phyloP scores from a whole-genome alignment of 768 basidiomycete genomes.

The Peribolospora kevripleyi region DNA sequence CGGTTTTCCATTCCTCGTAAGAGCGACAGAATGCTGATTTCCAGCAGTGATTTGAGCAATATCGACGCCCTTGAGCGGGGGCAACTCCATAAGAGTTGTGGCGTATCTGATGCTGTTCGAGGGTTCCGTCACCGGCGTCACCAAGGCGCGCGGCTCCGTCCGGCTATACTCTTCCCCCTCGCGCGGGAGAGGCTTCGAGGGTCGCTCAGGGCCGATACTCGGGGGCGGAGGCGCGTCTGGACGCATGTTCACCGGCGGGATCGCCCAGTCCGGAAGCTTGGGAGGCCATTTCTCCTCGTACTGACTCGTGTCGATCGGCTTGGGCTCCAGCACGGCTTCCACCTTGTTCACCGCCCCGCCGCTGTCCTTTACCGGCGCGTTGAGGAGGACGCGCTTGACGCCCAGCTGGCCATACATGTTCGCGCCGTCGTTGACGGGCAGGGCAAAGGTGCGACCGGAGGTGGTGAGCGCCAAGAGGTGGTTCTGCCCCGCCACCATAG shows the following conservation, averaged over 20 bases:
- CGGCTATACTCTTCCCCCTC: too few relatives aligned
- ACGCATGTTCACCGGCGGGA: too few relatives aligned
- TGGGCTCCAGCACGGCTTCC: not conserved
- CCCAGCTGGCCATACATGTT: constrained; percentile 71
- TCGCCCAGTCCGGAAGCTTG: too few relatives aligned
- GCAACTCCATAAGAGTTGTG: constrained; percentile 49
- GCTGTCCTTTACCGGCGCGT: not conserved
- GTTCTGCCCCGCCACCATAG: constrained; percentile 35
- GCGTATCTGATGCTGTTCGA: constrained; percentile 34
- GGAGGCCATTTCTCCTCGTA: too few relatives aligned
- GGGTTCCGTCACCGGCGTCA: too few relatives aligned
- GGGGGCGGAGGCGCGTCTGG: too few relatives aligned
- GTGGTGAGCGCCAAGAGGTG: constrained; percentile 25
- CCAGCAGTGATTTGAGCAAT: constrained; percentile 51
- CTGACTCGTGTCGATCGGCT: not conserved
- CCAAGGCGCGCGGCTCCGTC: too few relatives aligned
- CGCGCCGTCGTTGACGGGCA: constrained; percentile 47
- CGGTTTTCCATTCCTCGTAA: constrained; percentile 35
- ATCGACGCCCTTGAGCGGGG: constrained; percentile 37
- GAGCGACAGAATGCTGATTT: constrained; percentile 42
- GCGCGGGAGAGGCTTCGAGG: too few relatives aligned
- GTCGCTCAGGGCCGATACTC: too few relatives aligned
- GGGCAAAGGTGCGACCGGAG: constrained; percentile 47
- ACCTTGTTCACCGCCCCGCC: not conserved
- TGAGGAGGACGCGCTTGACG: constrained; percentile 36